These are phyloP conservation scores for Aspergillus novoparasiticus DNA, from an alignment of 2,329 filamentous ascomycete species.

Conservation along the genomic window DNA sequence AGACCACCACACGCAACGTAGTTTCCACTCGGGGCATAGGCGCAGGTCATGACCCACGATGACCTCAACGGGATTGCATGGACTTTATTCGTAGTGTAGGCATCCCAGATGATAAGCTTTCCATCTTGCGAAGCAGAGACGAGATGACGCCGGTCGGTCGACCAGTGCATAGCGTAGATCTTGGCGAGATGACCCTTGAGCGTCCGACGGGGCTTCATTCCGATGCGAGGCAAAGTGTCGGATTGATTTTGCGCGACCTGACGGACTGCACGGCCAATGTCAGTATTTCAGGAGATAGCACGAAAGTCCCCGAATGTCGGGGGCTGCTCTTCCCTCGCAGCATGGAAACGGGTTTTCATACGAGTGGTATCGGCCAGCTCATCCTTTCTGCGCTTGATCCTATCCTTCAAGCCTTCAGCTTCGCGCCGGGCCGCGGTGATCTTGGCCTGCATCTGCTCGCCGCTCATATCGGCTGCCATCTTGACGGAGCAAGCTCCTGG, in stretches of 20 bases:
- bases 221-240: constrained; percentile 86
- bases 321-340: constrained; percentile 2
- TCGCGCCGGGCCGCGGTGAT: constrained; percentile 92
- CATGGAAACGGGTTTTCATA: constrained; percentile 58
- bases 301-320: neutral
- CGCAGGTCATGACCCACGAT: constrained; percentile 99
- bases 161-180: constrained; percentile 99
- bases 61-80: constrained; percentile 96
- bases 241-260: constrained; percentile 90
- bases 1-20: constrained; percentile 98
- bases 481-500: constrained; percentile 33
- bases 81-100: constrained; percentile 99
- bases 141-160: constrained; percentile 92
- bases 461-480: constrained; percentile 53
- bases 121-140: constrained; percentile 98
- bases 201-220: constrained; percentile 97
- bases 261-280: constrained; percentile 65
- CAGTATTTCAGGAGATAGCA: constrained; percentile 25
- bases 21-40: constrained; percentile 96
- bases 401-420: constrained; percentile 95
- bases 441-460: constrained; percentile 80
- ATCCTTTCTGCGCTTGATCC: constrained; percentile 99
- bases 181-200: constrained; percentile 98
- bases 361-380: constrained; percentile 96
- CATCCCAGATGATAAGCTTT: constrained; percentile 99